phyloP scores from a whole-genome alignment of 768 basidiomycete genomes.

The Tylopilus plumbeoviolaceoides region DNA sequence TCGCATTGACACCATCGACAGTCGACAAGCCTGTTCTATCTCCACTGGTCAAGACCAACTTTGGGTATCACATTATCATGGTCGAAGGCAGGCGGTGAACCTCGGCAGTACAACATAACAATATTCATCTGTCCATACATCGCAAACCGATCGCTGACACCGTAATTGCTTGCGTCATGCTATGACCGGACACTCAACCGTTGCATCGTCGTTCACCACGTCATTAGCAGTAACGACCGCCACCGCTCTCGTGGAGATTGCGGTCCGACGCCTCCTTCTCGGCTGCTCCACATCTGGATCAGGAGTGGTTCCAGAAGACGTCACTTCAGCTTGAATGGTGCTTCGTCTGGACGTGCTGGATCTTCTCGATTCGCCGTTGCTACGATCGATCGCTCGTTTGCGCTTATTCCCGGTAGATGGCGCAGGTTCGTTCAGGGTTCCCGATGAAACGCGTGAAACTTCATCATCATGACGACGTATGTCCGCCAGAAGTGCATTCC shows the following conservation, averaged over 20 bases:
- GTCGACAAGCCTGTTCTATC: slow-evolving; percentile 75
- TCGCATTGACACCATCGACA: slow-evolving; percentile 72
- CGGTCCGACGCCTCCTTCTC: slow-evolving; percentile 38
- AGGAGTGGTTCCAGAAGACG: slow-evolving; percentile 47
- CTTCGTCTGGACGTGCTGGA: slow-evolving; percentile 36
- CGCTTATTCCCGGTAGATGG: slow-evolving; percentile 37
- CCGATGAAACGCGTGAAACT: slow-evolving; percentile 26
- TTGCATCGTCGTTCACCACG: slow-evolving; percentile 30
- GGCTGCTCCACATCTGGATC: slow-evolving; percentile 66
- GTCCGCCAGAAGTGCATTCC: slow-evolving; percentile 76
- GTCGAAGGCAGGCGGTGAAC: slow-evolving; percentile 71
- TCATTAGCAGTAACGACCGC: slow-evolving; percentile 30
- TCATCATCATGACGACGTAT: slow-evolving; percentile 71
- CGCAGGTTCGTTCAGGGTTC: slow-evolving; percentile 18
- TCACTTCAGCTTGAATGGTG: slow-evolving; percentile 44
- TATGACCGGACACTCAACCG: slow-evolving; percentile 25
- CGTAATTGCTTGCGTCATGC: slow-evolving; percentile 10
- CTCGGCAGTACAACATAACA: slow-evolving; percentile 16
- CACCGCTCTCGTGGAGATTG: slow-evolving; percentile 25
- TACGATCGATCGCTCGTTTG: slow-evolving; percentile 33
- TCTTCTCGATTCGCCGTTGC: slow-evolving; percentile 34
- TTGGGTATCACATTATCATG: slow-evolving; percentile 90
- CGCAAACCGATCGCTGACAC: neutral
- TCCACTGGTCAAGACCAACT: slow-evolving; percentile 74
- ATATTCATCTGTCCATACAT: slow-evolving; percentile 16